Evolutionary conservation across 768 basidiomycete genomes (phyloP).

Genomic region (Boletus sp.): DNA sequence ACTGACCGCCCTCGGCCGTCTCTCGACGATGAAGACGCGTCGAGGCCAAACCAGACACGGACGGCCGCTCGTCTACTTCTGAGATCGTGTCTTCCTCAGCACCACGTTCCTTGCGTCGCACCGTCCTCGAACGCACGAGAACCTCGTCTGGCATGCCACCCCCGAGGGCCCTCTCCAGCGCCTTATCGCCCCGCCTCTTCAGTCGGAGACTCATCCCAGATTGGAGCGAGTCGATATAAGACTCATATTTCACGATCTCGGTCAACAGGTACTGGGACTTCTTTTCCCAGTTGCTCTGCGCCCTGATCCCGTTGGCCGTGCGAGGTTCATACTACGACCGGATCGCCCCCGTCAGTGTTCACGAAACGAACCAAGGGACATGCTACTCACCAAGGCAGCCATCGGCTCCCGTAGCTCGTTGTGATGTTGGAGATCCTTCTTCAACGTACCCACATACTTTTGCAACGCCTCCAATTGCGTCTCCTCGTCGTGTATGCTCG

Average conservation of each 20-base stretch:
- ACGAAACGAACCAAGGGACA: background rate
- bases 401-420: slow-evolving; percentile 83
- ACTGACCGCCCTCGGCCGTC: slow-evolving; percentile 37
- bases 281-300: slow-evolving; percentile 89
- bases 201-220: slow-evolving; percentile 80
- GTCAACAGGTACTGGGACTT: slow-evolving; percentile 86
- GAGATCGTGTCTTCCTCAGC: slow-evolving; percentile 47
- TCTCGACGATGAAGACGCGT: slow-evolving; percentile 43
- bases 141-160: slow-evolving; percentile 32
- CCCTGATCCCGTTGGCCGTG: slow-evolving; percentile 69
- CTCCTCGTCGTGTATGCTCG: slow-evolving; percentile 90
- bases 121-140: slow-evolving; percentile 26
- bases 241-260: slow-evolving; percentile 94
- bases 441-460: slow-evolving; percentile 74
- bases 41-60: slow-evolving; percentile 24
- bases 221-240: slow-evolving; percentile 89
- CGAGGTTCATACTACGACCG: slow-evolving; percentile 63
- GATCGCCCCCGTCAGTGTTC: background rate
- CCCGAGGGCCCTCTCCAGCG: slow-evolving; percentile 57
- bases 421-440: slow-evolving; percentile 78
- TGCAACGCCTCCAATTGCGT: slow-evolving; percentile 85
- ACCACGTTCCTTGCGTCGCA: slow-evolving; percentile 40
- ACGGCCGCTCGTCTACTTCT: slow-evolving; percentile 43
- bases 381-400: slow-evolving; percentile 59
- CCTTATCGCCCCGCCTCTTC: slow-evolving; percentile 89